phyloP scores from a whole-genome alignment of 2,329 filamentous ascomycete genomes.

The Trichophyton benhamiae region DNA sequence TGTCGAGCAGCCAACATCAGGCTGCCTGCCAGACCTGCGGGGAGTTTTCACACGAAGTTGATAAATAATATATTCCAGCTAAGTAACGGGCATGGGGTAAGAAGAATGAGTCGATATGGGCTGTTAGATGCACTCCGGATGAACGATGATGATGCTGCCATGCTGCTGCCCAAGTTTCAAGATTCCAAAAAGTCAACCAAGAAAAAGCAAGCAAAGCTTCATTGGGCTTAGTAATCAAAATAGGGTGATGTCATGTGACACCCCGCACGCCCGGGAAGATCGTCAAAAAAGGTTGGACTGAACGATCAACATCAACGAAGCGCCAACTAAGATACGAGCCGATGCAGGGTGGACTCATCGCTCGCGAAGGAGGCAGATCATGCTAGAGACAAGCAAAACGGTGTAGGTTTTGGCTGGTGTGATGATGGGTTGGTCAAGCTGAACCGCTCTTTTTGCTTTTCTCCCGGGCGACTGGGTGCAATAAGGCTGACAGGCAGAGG shows the following conservation, averaged over 20 bases:
- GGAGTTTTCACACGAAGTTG: neutral
- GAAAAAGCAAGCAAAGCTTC: neutral
- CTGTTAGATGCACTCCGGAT: neutral
- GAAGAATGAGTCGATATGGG: neutral
- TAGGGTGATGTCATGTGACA: neutral
- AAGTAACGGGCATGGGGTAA: no score
- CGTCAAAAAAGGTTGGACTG: neutral
- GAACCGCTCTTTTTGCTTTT: no score
- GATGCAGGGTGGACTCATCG: neutral
- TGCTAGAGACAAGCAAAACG: neutral
- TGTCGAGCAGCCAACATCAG: conserved; percentile 1
- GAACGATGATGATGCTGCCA: neutral
- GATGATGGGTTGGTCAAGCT: no score
- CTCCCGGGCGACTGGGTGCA: neutral
- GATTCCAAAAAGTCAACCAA: neutral
- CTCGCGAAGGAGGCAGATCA: neutral
- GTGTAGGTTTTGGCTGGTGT: neutral
- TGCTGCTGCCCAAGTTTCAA: neutral
- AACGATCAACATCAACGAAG: neutral
- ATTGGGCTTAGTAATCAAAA: neutral
- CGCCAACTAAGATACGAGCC: neutral
- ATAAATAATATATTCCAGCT: neutral
- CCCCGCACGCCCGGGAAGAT: neutral
- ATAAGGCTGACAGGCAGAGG: neutral
- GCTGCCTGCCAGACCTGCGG: neutral